A percentile compares a stretch with the other conserved stretches of the same genome.
Conservation (phyloP, 495 filamentous ascomycete genomes). For the Pyrenopolyporus hunteri region DNA sequence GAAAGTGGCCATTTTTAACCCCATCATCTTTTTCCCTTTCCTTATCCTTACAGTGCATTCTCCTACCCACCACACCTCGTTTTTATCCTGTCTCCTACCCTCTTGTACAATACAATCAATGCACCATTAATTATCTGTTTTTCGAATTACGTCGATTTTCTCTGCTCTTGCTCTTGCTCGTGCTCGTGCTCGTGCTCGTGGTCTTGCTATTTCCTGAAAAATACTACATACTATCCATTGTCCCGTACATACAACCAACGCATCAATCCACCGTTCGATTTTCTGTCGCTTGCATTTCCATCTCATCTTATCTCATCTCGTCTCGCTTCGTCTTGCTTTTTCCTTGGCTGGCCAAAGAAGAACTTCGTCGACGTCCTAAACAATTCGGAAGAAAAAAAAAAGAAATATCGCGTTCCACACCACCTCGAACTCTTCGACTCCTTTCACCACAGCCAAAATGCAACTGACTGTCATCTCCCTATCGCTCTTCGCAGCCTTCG, state of each 20-base stretch:
- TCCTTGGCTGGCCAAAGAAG: conserved; percentile 31
- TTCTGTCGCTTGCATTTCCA: neutral
- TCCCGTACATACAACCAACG: neutral
- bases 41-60: neutral
- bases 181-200: too few relatives aligned
- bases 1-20: neutral
- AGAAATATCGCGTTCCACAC: too few relatives aligned
- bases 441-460: conserved; percentile 37
- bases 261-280: conserved; percentile 5
- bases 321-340: neutral
- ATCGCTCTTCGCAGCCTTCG: conserved; percentile 35
- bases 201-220: too few relatives aligned
- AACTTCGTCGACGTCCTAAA: neutral
- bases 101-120: neutral
- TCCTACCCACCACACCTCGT: neutral
- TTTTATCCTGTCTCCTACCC: conserved; percentile 1
- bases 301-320: neutral
- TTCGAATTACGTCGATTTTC: neutral
- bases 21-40: neutral
- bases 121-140: conserved; percentile 10
- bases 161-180: conserved; percentile 9
- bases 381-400: neutral
- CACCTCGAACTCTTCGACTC: too few relatives aligned
- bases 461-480: conserved; percentile 29
- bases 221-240: too few relatives aligned